Conservation (phyloP, 2,329 filamentous ascomycete genomes). For the Trichoderma hamatum region DNA sequence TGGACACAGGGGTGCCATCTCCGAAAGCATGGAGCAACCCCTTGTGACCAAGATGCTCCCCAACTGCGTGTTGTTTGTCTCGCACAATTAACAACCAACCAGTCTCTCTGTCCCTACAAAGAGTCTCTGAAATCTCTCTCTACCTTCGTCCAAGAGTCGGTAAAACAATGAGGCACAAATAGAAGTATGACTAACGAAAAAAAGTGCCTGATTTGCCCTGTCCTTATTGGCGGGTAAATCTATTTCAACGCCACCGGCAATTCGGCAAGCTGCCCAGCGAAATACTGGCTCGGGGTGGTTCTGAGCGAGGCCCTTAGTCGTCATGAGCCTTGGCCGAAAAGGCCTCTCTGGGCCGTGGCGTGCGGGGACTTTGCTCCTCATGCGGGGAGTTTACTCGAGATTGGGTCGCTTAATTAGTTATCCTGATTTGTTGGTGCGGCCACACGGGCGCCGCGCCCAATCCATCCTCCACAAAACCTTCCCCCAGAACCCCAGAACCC, state of each 20-base stretch:
- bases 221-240: constrained; percentile 21
- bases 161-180: background rate
- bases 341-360: background rate
- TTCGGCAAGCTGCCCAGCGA: constrained; percentile 15
- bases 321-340: background rate
- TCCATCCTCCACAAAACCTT: background rate
- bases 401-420: background rate
- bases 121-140: background rate
- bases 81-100: background rate
- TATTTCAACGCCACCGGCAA: constrained; percentile 9
- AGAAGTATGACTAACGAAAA: background rate
- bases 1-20: background rate
- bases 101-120: background rate
- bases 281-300: background rate
- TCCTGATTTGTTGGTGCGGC: constrained; percentile 1
- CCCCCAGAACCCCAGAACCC: background rate
- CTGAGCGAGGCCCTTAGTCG: background rate
- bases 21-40: no score
- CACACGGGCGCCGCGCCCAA: background rate
- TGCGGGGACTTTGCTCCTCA: constrained; percentile 2
- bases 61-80: background rate
- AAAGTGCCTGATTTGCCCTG: background rate
- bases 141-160: background rate
- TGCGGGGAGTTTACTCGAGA: constrained; percentile 13
- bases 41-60: background rate